Base-by-base conservation (phyloP, 352 stramenopile species). In the Globisporangium recalcitrans region DNA sequence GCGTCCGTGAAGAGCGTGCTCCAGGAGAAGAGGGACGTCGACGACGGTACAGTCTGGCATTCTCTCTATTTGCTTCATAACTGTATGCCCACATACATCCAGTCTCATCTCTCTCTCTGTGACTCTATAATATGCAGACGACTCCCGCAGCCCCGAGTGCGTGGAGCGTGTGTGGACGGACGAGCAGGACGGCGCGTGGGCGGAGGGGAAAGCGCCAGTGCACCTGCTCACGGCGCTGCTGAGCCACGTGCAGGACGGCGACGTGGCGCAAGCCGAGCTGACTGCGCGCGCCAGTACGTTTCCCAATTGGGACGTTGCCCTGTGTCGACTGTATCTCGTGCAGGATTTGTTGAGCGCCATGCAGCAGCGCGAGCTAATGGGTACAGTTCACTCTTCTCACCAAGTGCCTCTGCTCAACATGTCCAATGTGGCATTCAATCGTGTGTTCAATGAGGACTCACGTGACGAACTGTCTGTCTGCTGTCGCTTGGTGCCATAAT, bases 111-210 rank as follows among this genome's bases (percentile, higher is more conserved):
- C n/a, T 27, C 44, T 26, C 44, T 51, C 44, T 46, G 3, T 21
- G 13, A 14, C 21, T 14, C n/a, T 51, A 6, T 32, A 13, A 10
- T 16, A 9, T 11, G 22, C 22, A 62, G 32, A 38, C 62, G 64
- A 48, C 31, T 51, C 66, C 7, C 74, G 76, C 47, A 57, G 62
- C 1, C 77, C 72, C 1, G 80, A 90, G 42, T 68, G 67, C 46
- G 72, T 85, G 19, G 75, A 88, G 40, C 73, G 73, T 22, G 71
- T 84, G 16, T 91, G 82, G 78, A 69, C 75, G 27, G 81, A 89
- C 19, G 68, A 86, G 14, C 71, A 79, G 8, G 78, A 92, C 31
- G 80, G 77, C 6, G 82, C 74, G 11, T 89, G 75, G 83, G 82
- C 78, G 5, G 62, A 63, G 13, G 81, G 80, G 24, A 90, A 92